Evolutionary conservation across 1,284 basidiomycete genomes (phyloP), one percentile per base, ranked within the genome.

Genomic region (Gymnopus androsaceus): DNA sequence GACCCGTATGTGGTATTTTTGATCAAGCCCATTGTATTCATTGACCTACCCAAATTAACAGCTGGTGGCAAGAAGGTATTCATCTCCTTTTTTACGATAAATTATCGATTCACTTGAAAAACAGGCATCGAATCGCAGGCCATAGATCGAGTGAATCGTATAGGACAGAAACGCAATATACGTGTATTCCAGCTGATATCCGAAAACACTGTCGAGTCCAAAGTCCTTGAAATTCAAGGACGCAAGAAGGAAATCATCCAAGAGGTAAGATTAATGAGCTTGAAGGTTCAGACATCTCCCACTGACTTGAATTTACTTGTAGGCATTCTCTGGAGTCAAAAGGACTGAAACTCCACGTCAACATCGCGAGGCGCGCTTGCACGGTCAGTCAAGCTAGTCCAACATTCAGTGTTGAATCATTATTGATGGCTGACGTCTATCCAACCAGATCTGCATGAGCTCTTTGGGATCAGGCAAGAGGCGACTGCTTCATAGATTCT

Each of bases 101-200:
- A n/a, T 23, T 37, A 19, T 17, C 17, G 46, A 30, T n/a, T n/a
- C 46, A 19, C n/a, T 45, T 33, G 12, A 21, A 17, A 90, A 76
- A 90, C 92, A 64, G 91, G 93, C 2, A 94, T 95, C 42, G 94
- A 95, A 71, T 85, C 83, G 57, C 91, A 95, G 67, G 93, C 94
- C 0, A 90, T 95, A 57, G 93, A 95, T 67, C 78, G 93, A 63
- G 67, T 73, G 9, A 72, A 85, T 58, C 71, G 87, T 53, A 92
- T 94, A 62, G 92, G 92, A 9, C 92, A 94, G 69, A 89, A 74
- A 61, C 90, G 87, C 66, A 76, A 81, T 0, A 91, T 95, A 33
- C 85, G 89, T 56, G 92, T 95, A 14, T 95, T 92, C 66, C 92
- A 94, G 65, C 75, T 95, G 6, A 92, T 95, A 56, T 90, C 92